These are phyloP conservation scores for Ascocoryne sarcoides DNA, from an alignment of 2,329 filamentous ascomycete species.

Conservation along the genomic window DNA sequence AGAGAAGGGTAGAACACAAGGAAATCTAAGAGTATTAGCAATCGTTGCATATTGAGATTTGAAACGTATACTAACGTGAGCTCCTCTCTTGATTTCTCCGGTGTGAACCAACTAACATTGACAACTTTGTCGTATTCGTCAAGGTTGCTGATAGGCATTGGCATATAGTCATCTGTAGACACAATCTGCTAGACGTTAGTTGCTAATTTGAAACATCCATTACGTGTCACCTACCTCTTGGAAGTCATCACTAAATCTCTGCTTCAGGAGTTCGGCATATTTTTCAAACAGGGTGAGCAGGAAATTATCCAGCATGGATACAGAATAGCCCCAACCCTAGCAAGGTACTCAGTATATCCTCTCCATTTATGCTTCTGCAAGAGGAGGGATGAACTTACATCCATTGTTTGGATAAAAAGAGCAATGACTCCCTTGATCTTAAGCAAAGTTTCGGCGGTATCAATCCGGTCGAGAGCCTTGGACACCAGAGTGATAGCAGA, in stretches of 20 bases:
- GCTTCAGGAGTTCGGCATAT: constrained; percentile 85
- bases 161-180: constrained; percentile 98
- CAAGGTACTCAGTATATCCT: constrained; percentile 1
- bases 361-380: too few relatives aligned
- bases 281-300: constrained; percentile 86
- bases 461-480: constrained; percentile 68
- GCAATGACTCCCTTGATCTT: constrained; percentile 91
- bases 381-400: constrained; percentile 48
- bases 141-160: constrained; percentile 85
- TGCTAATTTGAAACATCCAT: too few relatives aligned
- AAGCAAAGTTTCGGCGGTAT: constrained; percentile 80
- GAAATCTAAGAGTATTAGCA: constrained; percentile 51
- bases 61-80: constrained; percentile 49
- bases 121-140: constrained; percentile 96
- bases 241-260: constrained; percentile 89
- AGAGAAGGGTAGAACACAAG: constrained; percentile 92
- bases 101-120: constrained; percentile 91
- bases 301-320: constrained; percentile 72
- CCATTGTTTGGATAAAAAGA: constrained; percentile 97
- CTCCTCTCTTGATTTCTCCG: constrained; percentile 67
- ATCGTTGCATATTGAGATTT: not conserved
- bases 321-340: constrained; percentile 82
- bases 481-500: constrained; percentile 74
- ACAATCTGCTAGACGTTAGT: constrained; percentile 54
- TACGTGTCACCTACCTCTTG: constrained; percentile 57